Base-by-base conservation (phyloP, 1,284 basidiomycete species). In the Kwoniella shivajii region DNA sequence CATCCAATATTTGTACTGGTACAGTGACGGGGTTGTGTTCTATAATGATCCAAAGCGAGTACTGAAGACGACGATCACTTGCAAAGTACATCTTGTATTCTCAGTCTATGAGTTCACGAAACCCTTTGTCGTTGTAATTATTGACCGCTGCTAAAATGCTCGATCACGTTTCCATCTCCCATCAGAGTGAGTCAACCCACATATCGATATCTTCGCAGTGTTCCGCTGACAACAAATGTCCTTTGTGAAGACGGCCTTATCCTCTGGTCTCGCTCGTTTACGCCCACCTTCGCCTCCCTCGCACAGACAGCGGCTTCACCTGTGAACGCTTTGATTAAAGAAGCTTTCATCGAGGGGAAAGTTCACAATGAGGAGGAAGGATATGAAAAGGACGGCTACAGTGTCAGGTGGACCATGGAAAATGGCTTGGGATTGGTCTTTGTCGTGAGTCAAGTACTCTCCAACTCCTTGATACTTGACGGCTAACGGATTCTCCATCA, bases 341-440 rank as follows among this genome's bases (percentile, higher is more conserved):
- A 94, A 64, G 90, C 89, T 10, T 83, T 97, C 51, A 92, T 96
- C 66, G 92, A 95, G 86, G 90, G 54, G 29, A 75, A 74, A 45
- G 64, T 66, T 0, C 56, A 60, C 7, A 71, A 72, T 1, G 75
- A 77, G 2, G 88, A 90, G 57, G 85, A 89, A 57, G 88, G 85
- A 59, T 91, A 90, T 71, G 91, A 94, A 79, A 92, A 88, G 73
- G 92, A 94, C 68, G 90, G 91, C 0, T 94, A 92, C 70, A 88
- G 90, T 38, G 86, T 96, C 52, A 87, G 88, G 75, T 97, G 93
- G 92, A 87, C 89, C 0, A 88, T 93, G 68, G 87, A 90, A 33
- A 97, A 97, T 72, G 90, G 92, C 56, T 82, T 96, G 37, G 92
- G 93, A 63, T 84, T 97, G 65, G 93, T 97, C 49, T 96, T 97